A percentile compares a stretch with the other conserved stretches of the same genome.
These are phyloP conservation scores for Epichloe scottii DNA, from an alignment of 2,329 filamentous ascomycete genomes.

Conservation along the genomic window DNA sequence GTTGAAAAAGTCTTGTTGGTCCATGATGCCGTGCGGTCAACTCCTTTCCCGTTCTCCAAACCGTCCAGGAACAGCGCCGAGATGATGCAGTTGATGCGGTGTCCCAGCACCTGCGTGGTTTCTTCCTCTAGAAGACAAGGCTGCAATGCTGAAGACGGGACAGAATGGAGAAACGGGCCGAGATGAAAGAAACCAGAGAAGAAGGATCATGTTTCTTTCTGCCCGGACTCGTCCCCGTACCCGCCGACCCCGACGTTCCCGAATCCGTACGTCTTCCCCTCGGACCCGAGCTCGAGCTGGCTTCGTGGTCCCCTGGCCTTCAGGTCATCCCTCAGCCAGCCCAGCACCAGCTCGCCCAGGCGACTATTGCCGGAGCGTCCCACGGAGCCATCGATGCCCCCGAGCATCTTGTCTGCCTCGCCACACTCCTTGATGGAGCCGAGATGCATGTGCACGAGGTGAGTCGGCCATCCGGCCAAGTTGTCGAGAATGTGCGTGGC, in stretches of 20 bases:
- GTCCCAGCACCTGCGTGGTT: background rate
- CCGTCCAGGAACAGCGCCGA: constrained; percentile 1
- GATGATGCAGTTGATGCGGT: constrained; percentile 3
- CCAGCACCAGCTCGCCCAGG: constrained; percentile 75
- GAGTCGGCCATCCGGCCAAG: constrained; percentile 84
- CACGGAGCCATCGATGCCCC: constrained; percentile 28
- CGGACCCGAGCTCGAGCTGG: constrained; percentile 37
- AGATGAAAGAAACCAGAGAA: background rate
- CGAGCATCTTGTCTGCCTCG: constrained; percentile 55
- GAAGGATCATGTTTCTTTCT: constrained; percentile 14
- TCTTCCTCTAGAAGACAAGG: background rate
- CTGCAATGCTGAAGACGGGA: background rate
- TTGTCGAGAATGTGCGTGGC: constrained; percentile 97
- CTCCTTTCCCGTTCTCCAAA: background rate
- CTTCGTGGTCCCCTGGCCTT: constrained; percentile 65
- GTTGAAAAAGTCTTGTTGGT: background rate
- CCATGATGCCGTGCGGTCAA: background rate
- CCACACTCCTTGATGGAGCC: constrained; percentile 84
- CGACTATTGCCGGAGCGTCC: constrained; percentile 57
- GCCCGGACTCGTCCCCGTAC: constrained; percentile 42
- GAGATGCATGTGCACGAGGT: constrained; percentile 90
- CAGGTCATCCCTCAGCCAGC: constrained; percentile 76
- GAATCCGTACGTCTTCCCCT: constrained; percentile 51
- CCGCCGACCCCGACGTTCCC: constrained; percentile 40
- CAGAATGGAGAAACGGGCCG: background rate